These are phyloP conservation scores for Aspergillus calidoustus DNA, from an alignment of 2,329 filamentous ascomycete genomes.

Conservation along the genomic window DNA sequence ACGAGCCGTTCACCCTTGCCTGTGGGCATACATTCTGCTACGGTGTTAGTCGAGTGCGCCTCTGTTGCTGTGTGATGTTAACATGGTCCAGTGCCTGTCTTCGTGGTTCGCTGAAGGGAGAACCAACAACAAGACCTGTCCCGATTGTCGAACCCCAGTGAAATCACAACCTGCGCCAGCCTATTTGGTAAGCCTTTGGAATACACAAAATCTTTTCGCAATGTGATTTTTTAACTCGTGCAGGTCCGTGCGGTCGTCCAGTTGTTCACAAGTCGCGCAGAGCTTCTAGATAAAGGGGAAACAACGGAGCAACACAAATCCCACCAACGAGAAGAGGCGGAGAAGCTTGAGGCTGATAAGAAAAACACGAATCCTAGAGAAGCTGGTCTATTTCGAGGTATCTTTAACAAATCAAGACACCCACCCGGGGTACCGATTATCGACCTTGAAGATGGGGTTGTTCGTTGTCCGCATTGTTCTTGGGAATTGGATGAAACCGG, in stretches of 20 bases:
- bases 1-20: constrained; percentile 70
- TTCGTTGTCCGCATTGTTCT: constrained; percentile 65
- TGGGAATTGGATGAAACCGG: constrained; percentile 64
- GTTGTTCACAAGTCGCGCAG: constrained; percentile 63
- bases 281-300: constrained; percentile 67
- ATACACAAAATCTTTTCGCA: constrained; percentile 5
- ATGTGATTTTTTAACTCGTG: constrained; percentile 3
- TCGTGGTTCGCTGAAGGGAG: constrained; percentile 60
- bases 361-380: constrained; percentile 53
- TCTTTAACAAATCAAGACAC: constrained; percentile 49
- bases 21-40: constrained; percentile 77
- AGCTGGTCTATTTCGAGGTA: constrained; percentile 68
- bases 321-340: constrained; percentile 63
- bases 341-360: constrained; percentile 64
- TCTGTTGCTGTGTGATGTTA: not conserved
- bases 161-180: constrained; percentile 65
- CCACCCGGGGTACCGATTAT: constrained; percentile 49
- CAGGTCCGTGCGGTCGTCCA: constrained; percentile 68
- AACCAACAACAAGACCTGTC: constrained; percentile 68
- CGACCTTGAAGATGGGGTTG: constrained; percentile 64
- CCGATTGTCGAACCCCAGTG: constrained; percentile 67
- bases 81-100: constrained; percentile 57
- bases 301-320: constrained; percentile 64
- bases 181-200: constrained; percentile 57
- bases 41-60: constrained; percentile 50